Evolutionary conservation across 2,329 filamentous ascomycete genomes (phyloP).

Genomic region (Pseudogymnoascus sp.): DNA sequence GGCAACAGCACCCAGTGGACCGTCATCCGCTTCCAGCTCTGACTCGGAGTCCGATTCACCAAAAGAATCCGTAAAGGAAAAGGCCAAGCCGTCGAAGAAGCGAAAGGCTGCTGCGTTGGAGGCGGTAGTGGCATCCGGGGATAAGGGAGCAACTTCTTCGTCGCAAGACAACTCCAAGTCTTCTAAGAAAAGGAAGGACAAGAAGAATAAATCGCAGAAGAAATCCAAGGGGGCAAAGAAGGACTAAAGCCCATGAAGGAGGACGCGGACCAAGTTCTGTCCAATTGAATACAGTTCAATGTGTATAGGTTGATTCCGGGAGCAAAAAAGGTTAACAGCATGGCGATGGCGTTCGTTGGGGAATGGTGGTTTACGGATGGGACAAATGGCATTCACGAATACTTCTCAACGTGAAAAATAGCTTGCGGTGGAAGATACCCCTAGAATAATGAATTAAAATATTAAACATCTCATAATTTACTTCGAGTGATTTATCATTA

Average conservation of each 20-base stretch:
- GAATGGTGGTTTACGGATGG: not conserved
- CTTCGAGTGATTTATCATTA: not conserved
- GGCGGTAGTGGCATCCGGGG: not conserved
- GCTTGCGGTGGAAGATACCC: constrained; percentile 1
- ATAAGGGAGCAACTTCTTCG: constrained; percentile 14
- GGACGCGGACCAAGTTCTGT: not conserved
- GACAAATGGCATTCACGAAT: not conserved
- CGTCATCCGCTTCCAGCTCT: not conserved
- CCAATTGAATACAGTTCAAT: not conserved
- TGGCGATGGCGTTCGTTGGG: constrained; percentile 3
- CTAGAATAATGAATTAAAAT: constrained; percentile 2
- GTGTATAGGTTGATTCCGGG: not conserved
- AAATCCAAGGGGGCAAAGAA: constrained; percentile 27
- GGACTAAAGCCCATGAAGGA: not conserved
- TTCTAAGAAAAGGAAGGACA: constrained; percentile 24
- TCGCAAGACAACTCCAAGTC: constrained; percentile 11
- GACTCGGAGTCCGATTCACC: not conserved
- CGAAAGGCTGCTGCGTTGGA: constrained; percentile 18
- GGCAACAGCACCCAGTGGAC: not conserved
- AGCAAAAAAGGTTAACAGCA: constrained; percentile 6
- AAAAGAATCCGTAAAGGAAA: constrained; percentile 6
- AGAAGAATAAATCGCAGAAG: constrained; percentile 23
- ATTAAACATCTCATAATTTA: not conserved
- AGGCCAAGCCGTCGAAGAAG: constrained; percentile 14
- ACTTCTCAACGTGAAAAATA: not conserved